phyloP scores from a whole-genome alignment of 164 flowering plant species.

The Echeveria elegans region DNA sequence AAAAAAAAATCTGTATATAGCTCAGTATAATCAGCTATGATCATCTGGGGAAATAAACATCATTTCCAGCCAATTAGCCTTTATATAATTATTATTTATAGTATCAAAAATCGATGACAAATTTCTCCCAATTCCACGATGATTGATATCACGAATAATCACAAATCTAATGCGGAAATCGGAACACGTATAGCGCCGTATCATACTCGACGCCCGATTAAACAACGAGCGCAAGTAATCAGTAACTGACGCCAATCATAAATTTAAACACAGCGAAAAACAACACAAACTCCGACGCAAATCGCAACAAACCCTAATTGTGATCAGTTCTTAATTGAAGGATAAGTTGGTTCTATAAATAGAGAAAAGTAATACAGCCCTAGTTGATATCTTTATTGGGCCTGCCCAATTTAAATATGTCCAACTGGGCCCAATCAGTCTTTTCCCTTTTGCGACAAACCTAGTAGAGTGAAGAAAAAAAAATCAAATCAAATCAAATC shows the following conservation, averaged over 20 bases:
- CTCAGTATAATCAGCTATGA: slow-evolving; percentile 7
- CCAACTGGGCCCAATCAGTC: slow-evolving; percentile 29
- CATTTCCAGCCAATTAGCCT: background rate
- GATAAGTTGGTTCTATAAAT: background rate
- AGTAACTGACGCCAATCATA: background rate
- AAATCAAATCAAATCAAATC: background rate
- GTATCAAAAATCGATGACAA: no score
- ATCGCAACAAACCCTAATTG: background rate
- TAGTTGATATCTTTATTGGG: background rate
- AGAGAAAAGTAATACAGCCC: background rate
- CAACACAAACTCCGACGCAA: no score
- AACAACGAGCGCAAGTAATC: background rate
- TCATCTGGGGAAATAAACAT: slow-evolving; percentile 9
- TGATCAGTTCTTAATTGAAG: no score
- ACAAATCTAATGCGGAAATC: background rate
- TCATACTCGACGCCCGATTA: background rate
- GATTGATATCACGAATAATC: background rate
- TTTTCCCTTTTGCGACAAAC: slow-evolving; percentile 25
- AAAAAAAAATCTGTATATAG: background rate
- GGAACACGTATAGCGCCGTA: slow-evolving; percentile 2
- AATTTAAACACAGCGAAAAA: no score
- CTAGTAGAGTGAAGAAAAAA: no score
- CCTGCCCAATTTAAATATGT: slow-evolving; percentile 11
- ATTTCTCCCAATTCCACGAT: background rate
- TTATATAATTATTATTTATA: no score